These are phyloP conservation scores for Keqinozyma sinolaborantium DNA, from an alignment of 1,139 yeast species.

Conservation along the genomic window DNA sequence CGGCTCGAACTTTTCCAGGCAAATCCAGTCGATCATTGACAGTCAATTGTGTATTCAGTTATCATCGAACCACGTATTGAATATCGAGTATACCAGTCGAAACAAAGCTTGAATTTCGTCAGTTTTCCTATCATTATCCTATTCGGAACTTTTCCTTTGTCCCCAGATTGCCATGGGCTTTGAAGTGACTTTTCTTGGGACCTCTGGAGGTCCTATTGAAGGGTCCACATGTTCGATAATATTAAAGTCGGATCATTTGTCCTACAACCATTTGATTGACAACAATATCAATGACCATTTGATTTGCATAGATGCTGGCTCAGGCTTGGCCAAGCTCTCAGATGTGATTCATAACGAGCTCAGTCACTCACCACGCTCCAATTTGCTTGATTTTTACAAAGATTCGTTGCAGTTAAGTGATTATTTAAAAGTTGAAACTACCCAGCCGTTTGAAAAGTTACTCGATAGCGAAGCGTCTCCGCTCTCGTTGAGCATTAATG, in stretches of 20 bases:
- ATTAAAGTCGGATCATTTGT: conserved; percentile 49
- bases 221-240: conserved; percentile 64
- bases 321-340: conserved; percentile 58
- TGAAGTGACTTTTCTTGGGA: conserved; percentile 59
- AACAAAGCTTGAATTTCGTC: too few species aligned
- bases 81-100: too few species aligned
- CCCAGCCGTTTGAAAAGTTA: conserved; percentile 28
- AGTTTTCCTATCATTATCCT: too few species aligned
- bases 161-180: too few species aligned
- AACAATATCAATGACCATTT: conserved; percentile 32
- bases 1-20: too few species aligned
- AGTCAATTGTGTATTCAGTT: too few species aligned
- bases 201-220: conserved; percentile 78
- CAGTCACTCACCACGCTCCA: conserved; percentile 8
- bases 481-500: conserved; percentile 17
- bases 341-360: conserved; percentile 42
- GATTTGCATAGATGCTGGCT: conserved; percentile 75
- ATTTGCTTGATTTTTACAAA: conserved; percentile 20
- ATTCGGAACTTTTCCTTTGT: too few species aligned
- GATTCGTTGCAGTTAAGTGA: conserved; percentile 18
- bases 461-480: conserved; percentile 10
- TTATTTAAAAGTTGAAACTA: conserved; percentile 17
- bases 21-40: too few species aligned
- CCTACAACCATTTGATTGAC: conserved; percentile 32
- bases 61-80: too few species aligned